Percentiles rank a stretch among this genome's conserved stretches.
Conservation (phyloP, 2,329 filamentous ascomycete genomes). For the Microdochium nivale region DNA sequence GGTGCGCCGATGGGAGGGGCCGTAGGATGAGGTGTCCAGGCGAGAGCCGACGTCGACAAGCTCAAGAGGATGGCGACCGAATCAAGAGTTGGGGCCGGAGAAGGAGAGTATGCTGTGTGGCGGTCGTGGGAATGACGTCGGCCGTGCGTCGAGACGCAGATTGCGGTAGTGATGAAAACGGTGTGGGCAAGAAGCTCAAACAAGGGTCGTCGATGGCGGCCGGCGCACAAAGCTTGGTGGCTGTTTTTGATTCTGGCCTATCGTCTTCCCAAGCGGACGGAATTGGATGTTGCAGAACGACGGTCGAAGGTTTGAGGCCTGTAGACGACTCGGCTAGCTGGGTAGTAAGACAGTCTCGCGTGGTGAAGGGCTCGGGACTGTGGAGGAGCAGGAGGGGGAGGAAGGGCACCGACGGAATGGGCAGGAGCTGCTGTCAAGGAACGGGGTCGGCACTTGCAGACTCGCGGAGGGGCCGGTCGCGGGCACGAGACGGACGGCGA, state of each 20-base stretch:
- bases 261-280: neutral
- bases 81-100: too few species aligned
- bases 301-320: neutral
- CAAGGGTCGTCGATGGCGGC: neutral
- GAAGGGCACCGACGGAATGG: neutral
- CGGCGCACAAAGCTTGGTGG: neutral
- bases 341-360: neutral
- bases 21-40: too few species aligned
- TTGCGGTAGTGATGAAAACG: neutral
- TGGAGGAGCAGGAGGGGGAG: neutral
- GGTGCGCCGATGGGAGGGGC: too few species aligned
- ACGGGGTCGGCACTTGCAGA: too few species aligned
- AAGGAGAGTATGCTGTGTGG: neutral
- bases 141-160: neutral
- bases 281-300: neutral
- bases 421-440: too few species aligned
- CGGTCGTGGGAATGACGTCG: neutral
- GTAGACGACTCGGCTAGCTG: neutral
- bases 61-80: neutral
- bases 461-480: too few species aligned
- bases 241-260: neutral
- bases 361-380: neutral
- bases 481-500: too few species aligned
- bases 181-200: neutral
- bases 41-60: neutral